Conservation (phyloP, 176 grass and related monocot genomes). For the Elymus sibiricus region DNA sequence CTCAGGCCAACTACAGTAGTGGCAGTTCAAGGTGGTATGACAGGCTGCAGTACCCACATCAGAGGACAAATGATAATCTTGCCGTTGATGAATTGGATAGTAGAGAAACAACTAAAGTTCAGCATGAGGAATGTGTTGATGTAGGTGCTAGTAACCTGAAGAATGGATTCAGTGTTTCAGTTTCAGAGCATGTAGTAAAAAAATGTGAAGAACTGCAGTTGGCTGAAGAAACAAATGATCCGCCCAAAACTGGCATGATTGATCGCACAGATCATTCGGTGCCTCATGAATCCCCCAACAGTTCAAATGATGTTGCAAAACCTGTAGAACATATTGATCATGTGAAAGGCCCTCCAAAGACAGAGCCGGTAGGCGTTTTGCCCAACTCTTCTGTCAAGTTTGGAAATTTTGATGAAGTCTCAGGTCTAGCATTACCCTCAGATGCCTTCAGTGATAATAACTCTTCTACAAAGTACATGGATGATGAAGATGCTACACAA, state of each 20-base stretch:
- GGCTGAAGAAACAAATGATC: constrained; percentile 24
- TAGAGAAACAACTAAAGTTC: constrained; percentile 22
- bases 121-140: constrained; percentile 25
- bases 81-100: not conserved
- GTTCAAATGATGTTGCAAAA: constrained; percentile 37
- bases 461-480: constrained; percentile 21
- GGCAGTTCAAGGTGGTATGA: constrained; percentile 34
- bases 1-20: constrained; percentile 31
- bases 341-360: constrained; percentile 16
- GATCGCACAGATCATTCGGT: constrained; percentile 25
- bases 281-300: constrained; percentile 27
- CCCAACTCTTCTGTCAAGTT: constrained; percentile 49
- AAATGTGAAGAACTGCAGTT: constrained; percentile 23
- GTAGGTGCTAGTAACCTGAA: constrained; percentile 15
- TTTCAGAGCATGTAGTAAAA: constrained; percentile 2
- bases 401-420: constrained; percentile 58
- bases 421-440: constrained; percentile 38
- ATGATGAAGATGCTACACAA: constrained; percentile 24
- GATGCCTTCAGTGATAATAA: constrained; percentile 34
- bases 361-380: constrained; percentile 22
- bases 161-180: constrained; percentile 17
- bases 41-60: constrained; percentile 32
- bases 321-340: constrained; percentile 24
- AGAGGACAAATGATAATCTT: constrained; percentile 10
- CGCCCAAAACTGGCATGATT: constrained; percentile 33